Conservation (phyloP, 768 basidiomycete genomes). For the Clavulina sp. region DNA sequence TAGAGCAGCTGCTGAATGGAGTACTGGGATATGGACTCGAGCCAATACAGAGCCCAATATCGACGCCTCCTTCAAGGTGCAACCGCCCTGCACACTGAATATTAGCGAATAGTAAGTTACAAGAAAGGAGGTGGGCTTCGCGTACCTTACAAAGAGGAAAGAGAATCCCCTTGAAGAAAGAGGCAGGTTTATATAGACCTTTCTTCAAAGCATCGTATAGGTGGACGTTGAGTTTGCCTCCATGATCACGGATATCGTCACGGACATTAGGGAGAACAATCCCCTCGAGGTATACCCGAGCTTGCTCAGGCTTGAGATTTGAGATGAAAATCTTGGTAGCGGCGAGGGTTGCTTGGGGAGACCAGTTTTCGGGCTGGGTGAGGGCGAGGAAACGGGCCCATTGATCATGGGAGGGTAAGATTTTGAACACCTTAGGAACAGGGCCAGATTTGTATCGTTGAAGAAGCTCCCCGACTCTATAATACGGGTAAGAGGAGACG, state of each 20-base stretch:
- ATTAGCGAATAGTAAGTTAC: conserved; percentile 3
- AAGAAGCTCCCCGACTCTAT: conserved; percentile 70
- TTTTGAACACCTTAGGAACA: conserved; percentile 93
- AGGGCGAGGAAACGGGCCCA: conserved; percentile 94
- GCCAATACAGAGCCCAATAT: conserved; percentile 84
- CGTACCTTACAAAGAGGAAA: conserved; percentile 88
- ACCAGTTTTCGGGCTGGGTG: conserved; percentile 86
- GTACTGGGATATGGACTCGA: conserved; percentile 83
- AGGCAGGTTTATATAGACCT: conserved; percentile 86
- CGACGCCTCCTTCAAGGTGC: conserved; percentile 84
- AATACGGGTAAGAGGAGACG: not conserved
- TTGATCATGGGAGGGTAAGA: conserved; percentile 84
- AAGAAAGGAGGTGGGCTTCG: conserved; percentile 2
- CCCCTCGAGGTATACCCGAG: conserved; percentile 79
- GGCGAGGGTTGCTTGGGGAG: conserved; percentile 83
- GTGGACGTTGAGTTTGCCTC: conserved; percentile 77
- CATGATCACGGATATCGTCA: conserved; percentile 66
- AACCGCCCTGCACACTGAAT: conserved; percentile 36
- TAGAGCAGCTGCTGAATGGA: conserved; percentile 90
- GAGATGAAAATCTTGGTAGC: conserved; percentile 94
- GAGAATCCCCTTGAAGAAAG: conserved; percentile 95
- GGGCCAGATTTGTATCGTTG: conserved; percentile 81
- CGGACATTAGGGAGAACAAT: conserved; percentile 80
- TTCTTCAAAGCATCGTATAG: conserved; percentile 88
- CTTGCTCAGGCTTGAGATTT: conserved; percentile 89